Conservation (phyloP, 805 yeast genomes). For the Metschnikowia aberdeeniae region DNA sequence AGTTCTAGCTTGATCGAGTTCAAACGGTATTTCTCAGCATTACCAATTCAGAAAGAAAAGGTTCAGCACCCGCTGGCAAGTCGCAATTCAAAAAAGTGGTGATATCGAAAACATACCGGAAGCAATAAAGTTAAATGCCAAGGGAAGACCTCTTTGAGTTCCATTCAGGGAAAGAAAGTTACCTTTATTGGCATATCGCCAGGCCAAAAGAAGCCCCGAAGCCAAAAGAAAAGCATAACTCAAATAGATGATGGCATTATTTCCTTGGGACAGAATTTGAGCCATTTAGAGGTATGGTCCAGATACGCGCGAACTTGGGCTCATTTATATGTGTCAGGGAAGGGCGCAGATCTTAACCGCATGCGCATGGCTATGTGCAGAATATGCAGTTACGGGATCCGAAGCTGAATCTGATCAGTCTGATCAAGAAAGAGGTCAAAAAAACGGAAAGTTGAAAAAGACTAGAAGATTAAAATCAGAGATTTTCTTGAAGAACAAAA, state of each 20-base stretch:
- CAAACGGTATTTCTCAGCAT: conserved; percentile 73
- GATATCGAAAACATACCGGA: conserved; percentile 57
- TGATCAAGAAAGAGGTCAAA: neutral
- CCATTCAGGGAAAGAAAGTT: conserved; percentile 76
- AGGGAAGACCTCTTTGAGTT: conserved; percentile 72
- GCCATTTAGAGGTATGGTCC: conserved; percentile 7
- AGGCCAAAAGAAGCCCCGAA: conserved; percentile 47
- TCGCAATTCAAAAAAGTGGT: conserved; percentile 6
- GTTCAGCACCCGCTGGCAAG: conserved; percentile 46
- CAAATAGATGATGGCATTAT: conserved; percentile 41
- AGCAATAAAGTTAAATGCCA: conserved; percentile 86
- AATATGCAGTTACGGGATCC: conserved; percentile 2
- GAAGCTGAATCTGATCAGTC: neutral
- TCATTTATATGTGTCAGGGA: neutral
- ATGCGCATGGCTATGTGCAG: neutral
- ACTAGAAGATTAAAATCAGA: no score
- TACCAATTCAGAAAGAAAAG: conserved; percentile 20
- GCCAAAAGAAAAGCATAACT: conserved; percentile 37
- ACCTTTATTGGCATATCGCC: conserved; percentile 47
- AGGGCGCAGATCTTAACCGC: neutral
- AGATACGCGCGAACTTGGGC: neutral
- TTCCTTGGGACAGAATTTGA: conserved; percentile 24
- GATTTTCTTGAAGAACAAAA: neutral
- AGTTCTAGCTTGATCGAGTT: conserved; percentile 80
- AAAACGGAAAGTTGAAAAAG: neutral